Evolutionary conservation across 768 basidiomycete species (phyloP), one percentile per base, ranked within the genome.

Genomic region (Psilocybe subaeruginosa): DNA sequence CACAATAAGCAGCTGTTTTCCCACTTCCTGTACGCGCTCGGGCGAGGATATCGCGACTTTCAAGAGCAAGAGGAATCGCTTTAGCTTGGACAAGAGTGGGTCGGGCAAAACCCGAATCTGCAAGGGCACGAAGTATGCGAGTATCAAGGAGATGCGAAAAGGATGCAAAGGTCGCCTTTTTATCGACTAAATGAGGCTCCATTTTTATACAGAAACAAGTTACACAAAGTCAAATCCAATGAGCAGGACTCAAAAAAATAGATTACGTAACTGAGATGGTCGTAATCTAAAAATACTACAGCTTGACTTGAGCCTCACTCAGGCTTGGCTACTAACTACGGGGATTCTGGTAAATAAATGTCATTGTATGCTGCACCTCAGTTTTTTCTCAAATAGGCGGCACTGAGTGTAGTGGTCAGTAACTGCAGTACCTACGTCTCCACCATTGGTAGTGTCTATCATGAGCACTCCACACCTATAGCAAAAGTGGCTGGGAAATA

Each of bases 21-120:
- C 97, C 97, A 59, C 93, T 95, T 16, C 97, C 97, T 3, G 97
- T 99, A 33, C 93, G 85, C 2, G 97, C 97, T 48, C 93, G 85
- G 17, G 96, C 97, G 33, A 99, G 86, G 56, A 99, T 91, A 73
- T 99, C 97, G 35, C 82, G 80, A 65, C 90, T 88, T 73, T 95
- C 91, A 35, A 99, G 83, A 1, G 96, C 94, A 16, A 97, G 82
- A 1, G 97, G 96, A 51, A 99, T 96, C 3, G 93, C 91, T 72
- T 93, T 94, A 8, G 84, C 83, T 73, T 99, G 97, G 16, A 99
- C 91, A 31, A 93, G 84, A 0, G 97, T 99, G 6, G 97, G 97
- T 41, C 88, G 85, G 16, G 93, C 87, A 74, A 98, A 98, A 46
- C 91, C 89, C 70, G 90, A 83, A 68, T 97, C 92, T 3, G 96